Conservation (phyloP, 495 filamentous ascomycete genomes). For the Annulohypoxylon stygium region DNA sequence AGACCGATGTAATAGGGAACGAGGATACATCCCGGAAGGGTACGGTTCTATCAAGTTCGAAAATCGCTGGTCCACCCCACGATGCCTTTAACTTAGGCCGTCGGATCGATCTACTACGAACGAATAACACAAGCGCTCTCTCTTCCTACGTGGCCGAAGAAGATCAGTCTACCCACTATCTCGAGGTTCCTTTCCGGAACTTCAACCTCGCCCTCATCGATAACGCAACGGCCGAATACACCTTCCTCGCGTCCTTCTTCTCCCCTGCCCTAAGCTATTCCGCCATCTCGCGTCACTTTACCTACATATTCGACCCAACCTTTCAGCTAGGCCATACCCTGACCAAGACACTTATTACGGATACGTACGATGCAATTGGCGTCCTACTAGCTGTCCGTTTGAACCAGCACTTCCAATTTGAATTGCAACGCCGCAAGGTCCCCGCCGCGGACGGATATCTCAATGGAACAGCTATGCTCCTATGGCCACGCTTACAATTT, state of each 20-base stretch:
- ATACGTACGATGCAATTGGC: slow-evolving; percentile 85
- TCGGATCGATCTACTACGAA: slow-evolving; percentile 82
- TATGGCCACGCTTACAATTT: slow-evolving; percentile 95
- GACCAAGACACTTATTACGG: slow-evolving; percentile 80
- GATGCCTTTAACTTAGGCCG: slow-evolving; percentile 91
- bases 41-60: slow-evolving; percentile 60
- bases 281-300: slow-evolving; percentile 74
- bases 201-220: slow-evolving; percentile 95
- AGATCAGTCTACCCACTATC: slow-evolving; percentile 83
- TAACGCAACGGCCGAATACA: slow-evolving; percentile 95
- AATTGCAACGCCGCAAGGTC: slow-evolving; percentile 89
- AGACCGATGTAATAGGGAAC: slow-evolving; percentile 84
- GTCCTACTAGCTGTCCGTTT: slow-evolving; percentile 90
- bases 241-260: slow-evolving; percentile 93
- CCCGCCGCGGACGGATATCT: slow-evolving; percentile 91
- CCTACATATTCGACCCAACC: slow-evolving; percentile 85
- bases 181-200: slow-evolving; percentile 89
- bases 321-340: slow-evolving; percentile 82
- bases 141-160: slow-evolving; percentile 89
- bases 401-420: slow-evolving; percentile 92
- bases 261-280: slow-evolving; percentile 68
- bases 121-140: slow-evolving; percentile 76
- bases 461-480: slow-evolving; percentile 93
- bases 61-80: slow-evolving; percentile 72
- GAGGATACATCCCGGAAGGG: slow-evolving; percentile 76